Conservation (phyloP, 1,139 yeast genomes). For the Pichia terricola region DNA sequence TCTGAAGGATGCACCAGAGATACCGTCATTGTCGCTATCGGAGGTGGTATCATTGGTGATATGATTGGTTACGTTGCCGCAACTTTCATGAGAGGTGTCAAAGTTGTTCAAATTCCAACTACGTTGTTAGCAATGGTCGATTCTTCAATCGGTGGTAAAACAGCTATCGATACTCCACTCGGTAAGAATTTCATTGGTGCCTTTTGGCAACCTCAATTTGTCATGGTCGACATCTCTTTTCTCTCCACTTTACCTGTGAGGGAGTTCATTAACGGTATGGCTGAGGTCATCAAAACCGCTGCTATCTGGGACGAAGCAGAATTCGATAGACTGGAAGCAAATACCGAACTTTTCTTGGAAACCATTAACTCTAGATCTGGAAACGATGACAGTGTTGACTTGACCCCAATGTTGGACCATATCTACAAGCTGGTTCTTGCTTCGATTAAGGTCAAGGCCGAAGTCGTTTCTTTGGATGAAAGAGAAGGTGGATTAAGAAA, state of each 20-base stretch:
- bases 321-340: constrained; percentile 71
- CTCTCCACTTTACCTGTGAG: constrained; percentile 83
- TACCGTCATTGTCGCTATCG: constrained; percentile 88
- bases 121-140: constrained; percentile 95
- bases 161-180: constrained; percentile 95
- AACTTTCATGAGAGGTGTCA: constrained; percentile 96
- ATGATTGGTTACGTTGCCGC: constrained; percentile 99
- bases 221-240: constrained; percentile 82
- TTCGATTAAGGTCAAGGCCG: constrained; percentile 84
- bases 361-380: constrained; percentile 40
- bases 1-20: constrained; percentile 91
- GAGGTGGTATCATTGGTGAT: constrained; percentile 99
- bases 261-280: constrained; percentile 97
- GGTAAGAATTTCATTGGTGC: constrained; percentile 97
- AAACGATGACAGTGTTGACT: constrained; percentile 36
- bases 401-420: constrained; percentile 60
- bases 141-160: constrained; percentile 96
- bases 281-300: constrained; percentile 96
- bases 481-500: constrained; percentile 93
- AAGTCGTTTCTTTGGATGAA: constrained; percentile 89
- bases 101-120: constrained; percentile 91
- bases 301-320: constrained; percentile 94
- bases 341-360: constrained; percentile 57
- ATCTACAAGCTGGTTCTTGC: constrained; percentile 74
- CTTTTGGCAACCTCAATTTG: constrained; percentile 91